Conservation (phyloP, 1,139 yeast species). For the Nakaseomyces sp. region DNA sequence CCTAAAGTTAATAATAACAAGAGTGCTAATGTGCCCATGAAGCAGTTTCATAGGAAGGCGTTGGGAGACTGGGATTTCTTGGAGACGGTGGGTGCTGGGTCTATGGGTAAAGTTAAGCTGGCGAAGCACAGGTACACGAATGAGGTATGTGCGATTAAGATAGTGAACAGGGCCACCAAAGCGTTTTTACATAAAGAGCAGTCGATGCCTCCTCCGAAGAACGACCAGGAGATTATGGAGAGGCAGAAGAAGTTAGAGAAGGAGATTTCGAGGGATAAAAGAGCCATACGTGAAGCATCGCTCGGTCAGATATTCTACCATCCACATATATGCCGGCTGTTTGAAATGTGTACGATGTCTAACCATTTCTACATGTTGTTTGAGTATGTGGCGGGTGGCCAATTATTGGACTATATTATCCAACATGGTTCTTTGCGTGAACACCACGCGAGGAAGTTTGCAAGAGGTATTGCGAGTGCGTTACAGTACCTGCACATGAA, state of each 20-base stretch:
- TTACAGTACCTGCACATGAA: slow-evolving; percentile 87
- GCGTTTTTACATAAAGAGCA: slow-evolving; percentile 70
- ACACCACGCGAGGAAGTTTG: slow-evolving; percentile 87
- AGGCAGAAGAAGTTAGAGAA: slow-evolving; percentile 70
- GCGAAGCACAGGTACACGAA: slow-evolving; percentile 78
- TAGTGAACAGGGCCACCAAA: slow-evolving; percentile 72
- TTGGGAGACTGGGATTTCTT: slow-evolving; percentile 97
- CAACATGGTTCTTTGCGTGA: slow-evolving; percentile 94
- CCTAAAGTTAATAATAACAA: slow-evolving; percentile 6
- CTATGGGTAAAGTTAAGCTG: slow-evolving; percentile 96
- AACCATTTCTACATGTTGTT: slow-evolving; percentile 95
- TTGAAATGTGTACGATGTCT: slow-evolving; percentile 94
- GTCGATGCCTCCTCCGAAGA: slow-evolving; percentile 54
- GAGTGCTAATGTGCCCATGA: slow-evolving; percentile 17
- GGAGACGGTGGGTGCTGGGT: slow-evolving; percentile 95
- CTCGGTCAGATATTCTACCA: slow-evolving; percentile 83
- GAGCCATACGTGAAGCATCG: slow-evolving; percentile 93
- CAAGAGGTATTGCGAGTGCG: slow-evolving; percentile 94
- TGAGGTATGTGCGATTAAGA: slow-evolving; percentile 81
- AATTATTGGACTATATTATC: slow-evolving; percentile 93
- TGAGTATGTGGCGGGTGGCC: slow-evolving; percentile 97
- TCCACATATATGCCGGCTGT: slow-evolving; percentile 83
- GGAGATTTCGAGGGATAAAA: slow-evolving; percentile 81
- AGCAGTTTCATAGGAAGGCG: slow-evolving; percentile 72
- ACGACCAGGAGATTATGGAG: slow-evolving; percentile 49